phyloP scores from a whole-genome alignment of 1,139 yeast species.

The Saccharomyces pastorianus region DNA sequence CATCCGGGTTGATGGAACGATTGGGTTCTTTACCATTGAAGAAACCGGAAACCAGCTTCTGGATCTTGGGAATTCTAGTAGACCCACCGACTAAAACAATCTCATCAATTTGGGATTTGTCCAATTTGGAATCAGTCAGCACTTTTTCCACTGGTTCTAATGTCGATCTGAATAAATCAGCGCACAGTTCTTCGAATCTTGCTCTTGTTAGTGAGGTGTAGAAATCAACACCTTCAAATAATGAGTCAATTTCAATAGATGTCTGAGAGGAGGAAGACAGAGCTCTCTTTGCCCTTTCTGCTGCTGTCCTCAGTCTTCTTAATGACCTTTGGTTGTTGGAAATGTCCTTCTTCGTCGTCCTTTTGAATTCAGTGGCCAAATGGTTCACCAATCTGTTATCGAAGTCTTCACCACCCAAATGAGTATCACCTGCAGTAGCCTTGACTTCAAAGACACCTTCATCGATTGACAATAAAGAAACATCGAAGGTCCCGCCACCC shows the following conservation, averaged over 20 bases:
- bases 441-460: slow-evolving; percentile 94
- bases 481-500: slow-evolving; percentile 99
- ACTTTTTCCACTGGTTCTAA: slow-evolving; percentile 77
- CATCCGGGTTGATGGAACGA: slow-evolving; percentile 71
- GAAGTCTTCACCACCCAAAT: slow-evolving; percentile 92
- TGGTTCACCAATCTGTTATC: slow-evolving; percentile 68
- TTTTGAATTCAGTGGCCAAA: slow-evolving; percentile 70
- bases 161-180: slow-evolving; percentile 71
- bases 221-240: slow-evolving; percentile 73
- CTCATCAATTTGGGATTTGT: slow-evolving; percentile 69
- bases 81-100: slow-evolving; percentile 86
- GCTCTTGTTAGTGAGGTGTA: slow-evolving; percentile 75
- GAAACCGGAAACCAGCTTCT: slow-evolving; percentile 73
- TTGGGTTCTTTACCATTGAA: slow-evolving; percentile 82
- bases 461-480: slow-evolving; percentile 79
- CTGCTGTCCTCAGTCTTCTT: slow-evolving; percentile 79
- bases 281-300: slow-evolving; percentile 84
- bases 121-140: slow-evolving; percentile 65
- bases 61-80: slow-evolving; percentile 84
- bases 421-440: slow-evolving; percentile 98
- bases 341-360: slow-evolving; percentile 67
- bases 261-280: slow-evolving; percentile 76
- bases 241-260: slow-evolving; percentile 73
- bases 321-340: slow-evolving; percentile 66
- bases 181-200: slow-evolving; percentile 77